phyloP scores from a whole-genome alignment of 306 rosid species.

The Crotalaria pallida region DNA sequence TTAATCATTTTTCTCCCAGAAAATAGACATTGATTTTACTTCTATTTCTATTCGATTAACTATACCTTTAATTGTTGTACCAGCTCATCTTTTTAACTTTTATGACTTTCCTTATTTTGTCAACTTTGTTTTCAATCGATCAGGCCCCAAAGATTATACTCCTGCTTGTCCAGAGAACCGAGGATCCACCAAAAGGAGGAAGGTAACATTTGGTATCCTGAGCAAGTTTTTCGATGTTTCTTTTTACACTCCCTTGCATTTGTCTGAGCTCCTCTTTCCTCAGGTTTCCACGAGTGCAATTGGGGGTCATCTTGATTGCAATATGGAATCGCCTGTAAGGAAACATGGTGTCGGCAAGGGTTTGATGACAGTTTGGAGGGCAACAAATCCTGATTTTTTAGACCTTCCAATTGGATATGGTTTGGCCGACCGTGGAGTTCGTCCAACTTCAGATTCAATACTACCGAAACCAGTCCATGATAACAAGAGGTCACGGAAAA shows the following conservation, averaged over 20 bases:
- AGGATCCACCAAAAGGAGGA: constrained; percentile 48
- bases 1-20: no score
- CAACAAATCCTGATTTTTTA: constrained; percentile 63
- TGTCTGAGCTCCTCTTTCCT: constrained; percentile 1
- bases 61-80: background rate
- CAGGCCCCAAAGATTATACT: constrained; percentile 34
- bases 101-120: constrained; percentile 1
- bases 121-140: constrained; percentile 15
- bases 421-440: constrained; percentile 31
- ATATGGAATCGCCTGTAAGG: constrained; percentile 30
- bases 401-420: constrained; percentile 48
- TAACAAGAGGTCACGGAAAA: constrained; percentile 41
- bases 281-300: constrained; percentile 52
- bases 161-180: constrained; percentile 44
- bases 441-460: constrained; percentile 30
- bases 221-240: background rate
- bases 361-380: constrained; percentile 94
- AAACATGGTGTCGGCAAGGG: constrained; percentile 95
- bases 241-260: background rate
- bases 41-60: background rate
- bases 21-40: background rate
- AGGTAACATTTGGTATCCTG: constrained; percentile 37
- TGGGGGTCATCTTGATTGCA: constrained; percentile 19
- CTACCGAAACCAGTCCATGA: constrained; percentile 19
- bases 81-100: background rate